Evolutionary conservation across 139 green algal genomes (phyloP), one percentile per base, ranked within the genome.

Genomic region (Penium margaritaceum): DNA sequence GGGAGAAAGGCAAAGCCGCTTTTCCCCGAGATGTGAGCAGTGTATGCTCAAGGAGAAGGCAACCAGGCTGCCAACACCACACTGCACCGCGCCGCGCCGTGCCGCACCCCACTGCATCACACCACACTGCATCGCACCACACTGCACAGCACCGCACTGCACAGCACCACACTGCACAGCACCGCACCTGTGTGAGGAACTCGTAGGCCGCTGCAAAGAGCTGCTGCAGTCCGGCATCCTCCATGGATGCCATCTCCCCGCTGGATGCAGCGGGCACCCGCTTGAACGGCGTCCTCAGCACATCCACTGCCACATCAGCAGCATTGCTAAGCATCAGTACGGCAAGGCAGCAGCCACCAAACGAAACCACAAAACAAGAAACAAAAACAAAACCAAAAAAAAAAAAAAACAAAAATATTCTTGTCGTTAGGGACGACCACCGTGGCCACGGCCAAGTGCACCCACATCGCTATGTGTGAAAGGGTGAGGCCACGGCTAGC

Each of bases 211-310:
- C 47, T 60, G 29, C n/a, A 4, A 60, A 24, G n/a, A 60, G 47
- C 47, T n/a, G n/a, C 17, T 60, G 47, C 47, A 60, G 47, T 24
- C 47, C 47, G n/a, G 29, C 47, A 33, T 60, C 47, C 47, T 60
- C 47, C n/a, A 60, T 34, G 30, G n/a, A 33, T n/a, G 29, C 47
- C 47, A 60, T 60, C 47, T 60, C 47, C 0, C 47, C 47, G 4
- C 47, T 17, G n/a, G 30, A n/a, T 60, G 29, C n/a, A 33, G 47
- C 29, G 4, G 47, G 47, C 14, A 60, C 47, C 1, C 47, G 47
- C 5, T 24, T n/a, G 47, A 60, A 60, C n/a, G 47, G 47, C 47
- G 30, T 15, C 5, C 47, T n/a, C 17, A 60, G 47, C 47, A 60
- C 30, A 24, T 60, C 47, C 29, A n/a, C 47, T 60, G 47, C 47